phyloP scores from a whole-genome alignment of 768 basidiomycete species.

The Mycena polygramma region DNA sequence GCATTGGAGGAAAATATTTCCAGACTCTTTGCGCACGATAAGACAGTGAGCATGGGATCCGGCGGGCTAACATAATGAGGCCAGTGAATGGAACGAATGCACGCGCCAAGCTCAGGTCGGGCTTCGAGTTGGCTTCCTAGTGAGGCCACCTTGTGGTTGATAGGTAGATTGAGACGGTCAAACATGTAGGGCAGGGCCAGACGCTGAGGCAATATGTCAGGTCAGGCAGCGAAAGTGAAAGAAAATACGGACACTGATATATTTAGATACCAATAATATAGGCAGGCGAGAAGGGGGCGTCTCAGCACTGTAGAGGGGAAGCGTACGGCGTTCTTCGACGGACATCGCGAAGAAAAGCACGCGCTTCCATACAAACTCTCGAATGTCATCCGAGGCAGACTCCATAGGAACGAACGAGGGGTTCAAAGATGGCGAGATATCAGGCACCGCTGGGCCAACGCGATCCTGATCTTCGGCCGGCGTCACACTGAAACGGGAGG shows the following conservation, averaged over 20 bases:
- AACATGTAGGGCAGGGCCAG: slow-evolving; percentile 13
- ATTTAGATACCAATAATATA: slow-evolving; percentile 8
- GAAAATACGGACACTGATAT: neutral
- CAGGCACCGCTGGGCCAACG: neutral
- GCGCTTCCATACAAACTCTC: slow-evolving; percentile 8
- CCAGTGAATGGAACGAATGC: neutral
- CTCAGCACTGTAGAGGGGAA: neutral
- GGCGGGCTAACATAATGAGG: too few species aligned
- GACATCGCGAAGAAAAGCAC: slow-evolving; percentile 3
- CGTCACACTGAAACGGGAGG: neutral
- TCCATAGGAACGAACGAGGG: slow-evolving; percentile 13
- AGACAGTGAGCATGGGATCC: neutral
- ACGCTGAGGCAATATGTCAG: neutral
- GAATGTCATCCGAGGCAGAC: neutral
- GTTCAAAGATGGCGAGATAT: slow-evolving; percentile 15
- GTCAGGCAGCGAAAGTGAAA: neutral
- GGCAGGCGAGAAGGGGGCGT: neutral
- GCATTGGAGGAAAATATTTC: neutral
- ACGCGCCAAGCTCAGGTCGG: neutral
- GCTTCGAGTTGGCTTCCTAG: neutral
- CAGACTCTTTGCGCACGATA: neutral
- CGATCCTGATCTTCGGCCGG: neutral
- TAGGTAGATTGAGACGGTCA: neutral
- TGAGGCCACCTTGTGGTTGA: neutral
- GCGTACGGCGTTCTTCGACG: neutral